Conservation (phyloP, 2,329 filamentous ascomycete species). For the Dothistroma pini region DNA sequence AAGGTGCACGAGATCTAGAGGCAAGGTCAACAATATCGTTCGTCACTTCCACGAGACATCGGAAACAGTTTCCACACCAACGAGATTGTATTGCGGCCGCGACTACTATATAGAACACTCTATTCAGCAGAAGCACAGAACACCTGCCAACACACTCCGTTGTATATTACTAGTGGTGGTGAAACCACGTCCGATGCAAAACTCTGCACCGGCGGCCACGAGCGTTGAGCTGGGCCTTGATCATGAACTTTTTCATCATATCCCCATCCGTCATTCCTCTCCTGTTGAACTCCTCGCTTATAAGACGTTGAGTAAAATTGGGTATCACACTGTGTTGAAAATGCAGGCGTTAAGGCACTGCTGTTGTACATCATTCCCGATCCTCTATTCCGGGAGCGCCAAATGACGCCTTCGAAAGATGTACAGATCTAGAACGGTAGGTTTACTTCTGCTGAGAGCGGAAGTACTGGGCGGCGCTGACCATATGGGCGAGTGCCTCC, state of each 20-base stretch:
- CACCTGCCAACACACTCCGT: slow-evolving; percentile 10
- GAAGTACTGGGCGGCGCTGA: slow-evolving; percentile 96
- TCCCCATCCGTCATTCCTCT: slow-evolving; percentile 16
- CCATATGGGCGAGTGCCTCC: slow-evolving; percentile 92
- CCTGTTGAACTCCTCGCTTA: slow-evolving; percentile 34
- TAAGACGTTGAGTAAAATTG: slow-evolving; percentile 30
- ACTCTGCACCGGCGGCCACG: slow-evolving; percentile 15
- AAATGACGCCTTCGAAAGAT: neutral
- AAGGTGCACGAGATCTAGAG: neutral
- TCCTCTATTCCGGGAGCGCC: slow-evolving; percentile 10
- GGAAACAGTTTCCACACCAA: neutral
- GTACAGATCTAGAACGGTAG: slow-evolving; percentile 2
- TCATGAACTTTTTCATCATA: slow-evolving; percentile 23
- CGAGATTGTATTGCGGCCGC: slow-evolving; percentile 1
- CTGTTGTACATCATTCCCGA: slow-evolving; percentile 7
- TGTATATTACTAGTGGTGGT: slow-evolving; percentile 1
- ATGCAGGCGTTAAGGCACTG: slow-evolving; percentile 10
- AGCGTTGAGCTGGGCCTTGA: slow-evolving; percentile 30
- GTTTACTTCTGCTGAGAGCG: slow-evolving; percentile 56
- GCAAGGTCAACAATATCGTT: neutral
- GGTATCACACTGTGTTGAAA: slow-evolving; percentile 33
- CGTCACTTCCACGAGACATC: neutral
- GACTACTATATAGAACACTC: neutral
- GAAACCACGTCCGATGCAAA: neutral
- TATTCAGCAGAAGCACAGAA: slow-evolving; percentile 4